Base-by-base conservation (phyloP, 345 rosid genomes). In the Salix purpurea region DNA sequence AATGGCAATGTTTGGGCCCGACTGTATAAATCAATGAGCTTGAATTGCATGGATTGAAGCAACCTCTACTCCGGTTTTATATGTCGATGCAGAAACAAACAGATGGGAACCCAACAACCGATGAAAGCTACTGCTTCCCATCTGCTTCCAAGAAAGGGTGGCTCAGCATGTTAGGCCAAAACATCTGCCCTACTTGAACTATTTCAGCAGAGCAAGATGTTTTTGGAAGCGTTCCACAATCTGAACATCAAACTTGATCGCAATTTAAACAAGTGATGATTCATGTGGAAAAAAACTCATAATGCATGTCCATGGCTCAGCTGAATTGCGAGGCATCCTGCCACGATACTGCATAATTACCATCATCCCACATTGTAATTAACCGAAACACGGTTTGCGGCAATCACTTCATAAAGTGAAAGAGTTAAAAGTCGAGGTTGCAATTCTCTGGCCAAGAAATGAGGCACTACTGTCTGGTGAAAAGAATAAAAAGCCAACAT, bases 1-100 rank as follows among this genome's bases (percentile, higher is more conserved):
- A 76, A 80, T 84, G 79, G 70, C 79, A 76, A 62, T 69, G 65
- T 60, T 36, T 4, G 83, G 88, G 46, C 73, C 88, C 87, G 82
- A 76, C 79, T 69, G 77, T 75, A 75, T 67, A 68, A 79, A 79
- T 79, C 81, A 80, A 82, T 67, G 70, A 70, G 80, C 84, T 68
- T 12, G 37, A 6, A 78, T 73, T 76, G 69, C 64, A 72, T 24
- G 37, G 44, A 14, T 5, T 44, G 46, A 69, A 66, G 66, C 60
- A 42, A 28, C 16, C 12, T 60, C 71, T 32, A n/a, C 48, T 58
- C 18, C 30, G 32, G 14, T 30, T 50, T 37, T 39, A 19, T 6
- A 74, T 24, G 52, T 61, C 36, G 60, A 76, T 46, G 64, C 21
- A 77, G 30, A 26, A 18, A 39, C 46, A 75, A 32, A 48, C 30